Base-by-base conservation (phyloP, 139 green algal genomes). In the Volvox africanus region DNA sequence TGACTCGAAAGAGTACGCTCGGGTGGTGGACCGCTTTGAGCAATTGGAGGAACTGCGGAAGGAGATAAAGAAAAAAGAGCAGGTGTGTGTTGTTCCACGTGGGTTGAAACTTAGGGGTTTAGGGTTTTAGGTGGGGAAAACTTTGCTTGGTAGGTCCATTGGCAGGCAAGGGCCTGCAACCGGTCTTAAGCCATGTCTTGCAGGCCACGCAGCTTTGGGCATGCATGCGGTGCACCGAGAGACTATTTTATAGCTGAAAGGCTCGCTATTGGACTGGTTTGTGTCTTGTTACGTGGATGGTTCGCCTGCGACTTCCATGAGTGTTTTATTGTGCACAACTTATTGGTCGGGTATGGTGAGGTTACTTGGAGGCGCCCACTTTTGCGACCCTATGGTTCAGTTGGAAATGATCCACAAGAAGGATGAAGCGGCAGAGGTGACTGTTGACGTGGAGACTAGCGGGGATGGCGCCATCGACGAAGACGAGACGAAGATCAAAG, bases 401-500 rank as follows among this genome's bases (percentile, higher is more conserved):
- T 18, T 90, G 75, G 86, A 84, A 35, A 18, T 68, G 21, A 61
- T 91, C 2, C 90, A 78, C 87, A 55, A 67, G 76, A 90, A 90
- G 24, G 91, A 93, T 19, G 95, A 94, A 35, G 91, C 91, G 18
- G 92, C 81, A 22, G 95, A n/a, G 28, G 81, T 55, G 17, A 80
- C 68, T 50, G 90, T 33, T 28, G 88, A 26, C 11, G 81, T 28
- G 13, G 92, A 82, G 28, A 91, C 88, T 17, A 88, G 88, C 5
- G 94, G 95, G 16, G 94, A 95, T 30, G 95, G 96, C 36, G 61
- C 87, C n/a, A 84, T 80, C 19, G 87, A 91, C 19, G 94, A 96
- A 61, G 97, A 99, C 73, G 97, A 99, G 84, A 97, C 97, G 68
- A 99, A 99, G 95, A 96, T 99, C 30, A 93, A 89, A 22, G 97